Evolutionary conservation across 805 yeast genomes (phyloP).

Genomic region (Lipomyces yamanashiensis): DNA sequence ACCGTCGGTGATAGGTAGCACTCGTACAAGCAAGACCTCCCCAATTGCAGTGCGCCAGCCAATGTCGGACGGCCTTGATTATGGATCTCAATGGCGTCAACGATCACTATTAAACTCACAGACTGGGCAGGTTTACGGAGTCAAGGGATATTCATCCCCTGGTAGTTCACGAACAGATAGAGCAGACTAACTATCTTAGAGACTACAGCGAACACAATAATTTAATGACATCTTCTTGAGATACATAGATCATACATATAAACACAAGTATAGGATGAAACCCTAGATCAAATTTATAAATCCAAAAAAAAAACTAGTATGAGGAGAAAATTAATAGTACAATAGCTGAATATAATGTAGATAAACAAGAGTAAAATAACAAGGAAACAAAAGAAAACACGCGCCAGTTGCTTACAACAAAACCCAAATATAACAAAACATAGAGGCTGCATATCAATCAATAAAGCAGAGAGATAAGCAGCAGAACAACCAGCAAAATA

Average conservation of each 20-base stretch:
- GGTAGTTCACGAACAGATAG: not conserved
- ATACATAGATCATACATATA: constrained; percentile 1
- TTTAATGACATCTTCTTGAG: no score
- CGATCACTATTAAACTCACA: constrained; percentile 1
- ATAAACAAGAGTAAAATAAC: not conserved
- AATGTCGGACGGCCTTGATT: constrained; percentile 6
- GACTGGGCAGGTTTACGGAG: not conserved
- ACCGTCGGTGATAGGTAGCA: not conserved
- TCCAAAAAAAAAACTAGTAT: not conserved
- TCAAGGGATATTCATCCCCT: constrained; percentile 1
- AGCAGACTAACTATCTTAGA: not conserved
- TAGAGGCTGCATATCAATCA: not conserved
- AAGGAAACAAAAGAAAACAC: not conserved
- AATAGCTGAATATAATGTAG: not conserved
- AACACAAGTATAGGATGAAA: not conserved
- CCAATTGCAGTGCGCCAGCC: not conserved
- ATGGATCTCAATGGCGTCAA: not conserved
- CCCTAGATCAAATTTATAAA: not conserved
- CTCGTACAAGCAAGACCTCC: constrained; percentile 1
- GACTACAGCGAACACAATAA: not conserved
- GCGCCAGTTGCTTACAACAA: constrained; percentile 3
- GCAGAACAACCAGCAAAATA: not conserved
- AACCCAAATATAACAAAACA: not conserved
- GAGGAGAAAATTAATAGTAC: not conserved
- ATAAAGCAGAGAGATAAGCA: not conserved